Evolutionary conservation across 2,329 filamentous ascomycete genomes (phyloP), one percentile per base, ranked within the genome.

Genomic region (Dactylonectria estremocensis): DNA sequence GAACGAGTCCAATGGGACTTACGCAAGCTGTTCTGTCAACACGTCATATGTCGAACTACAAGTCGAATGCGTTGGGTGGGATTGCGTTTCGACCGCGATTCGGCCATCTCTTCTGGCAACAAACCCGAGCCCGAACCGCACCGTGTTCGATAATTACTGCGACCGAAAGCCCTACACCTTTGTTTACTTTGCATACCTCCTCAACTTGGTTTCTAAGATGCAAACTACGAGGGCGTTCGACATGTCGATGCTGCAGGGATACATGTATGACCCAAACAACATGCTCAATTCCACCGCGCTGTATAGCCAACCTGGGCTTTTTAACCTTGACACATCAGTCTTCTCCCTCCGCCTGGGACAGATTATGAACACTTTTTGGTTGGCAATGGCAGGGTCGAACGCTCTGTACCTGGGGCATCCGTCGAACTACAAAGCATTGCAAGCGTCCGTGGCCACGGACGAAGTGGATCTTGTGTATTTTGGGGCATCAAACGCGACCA

Each of bases 31-130:
- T 45, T 7, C 14, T 10, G 5, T 58, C 8, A 61, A 35, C 7
- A 61, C 64, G 3, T 40, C 20, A 9, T 53, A 66, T 8, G 64
- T 66, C 16, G 64, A 66, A 3, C 14, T 66, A 2, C 2, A 52
- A 8, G 57, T 53, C 16, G 46, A 66, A n/a, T 66, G 64, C 8
- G 46, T 57, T 24, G 64, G 57, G 5, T 57, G 52, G 45, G 57
- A 66, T 4, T 66, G 64, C 24, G 16, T 37, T 37, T 46, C 57
- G 3, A 57, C 45, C 4, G 46, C 45, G 18, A 52, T 66, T 0
- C 64, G 64, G 5, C 64, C 64, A 1, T 66, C 64, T 13, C 24
- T n/a, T 8, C 16, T 48, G 2, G 5, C 13, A n/a, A 35, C 33
- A 4, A 54, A 64, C 20, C 49, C 31, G 10, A 37, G 18, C 18